These are phyloP conservation scores for Vitis cinerea DNA, from an alignment of 164 flowering plant species.

Conservation along the genomic window DNA sequence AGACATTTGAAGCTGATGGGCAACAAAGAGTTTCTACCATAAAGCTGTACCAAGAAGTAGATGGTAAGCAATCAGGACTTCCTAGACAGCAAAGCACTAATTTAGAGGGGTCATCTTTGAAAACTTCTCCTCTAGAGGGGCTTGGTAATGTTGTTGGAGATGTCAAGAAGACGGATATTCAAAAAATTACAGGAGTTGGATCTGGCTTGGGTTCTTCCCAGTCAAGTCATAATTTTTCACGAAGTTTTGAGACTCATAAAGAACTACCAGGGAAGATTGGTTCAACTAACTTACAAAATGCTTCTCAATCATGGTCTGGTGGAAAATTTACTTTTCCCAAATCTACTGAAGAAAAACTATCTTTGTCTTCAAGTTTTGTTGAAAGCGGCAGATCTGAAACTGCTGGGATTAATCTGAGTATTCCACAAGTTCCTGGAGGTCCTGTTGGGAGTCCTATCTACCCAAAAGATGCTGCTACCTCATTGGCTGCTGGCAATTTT, in stretches of 20 bases:
- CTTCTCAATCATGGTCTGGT: constrained; percentile 25
- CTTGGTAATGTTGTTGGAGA: constrained; percentile 11
- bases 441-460: constrained; percentile 21
- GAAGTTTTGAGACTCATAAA: constrained; percentile 16
- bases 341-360: constrained; percentile 18
- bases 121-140: constrained; percentile 15
- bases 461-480: constrained; percentile 18
- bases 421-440: constrained; percentile 18
- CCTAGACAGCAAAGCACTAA: constrained; percentile 16
- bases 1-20: constrained; percentile 17
- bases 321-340: constrained; percentile 16
- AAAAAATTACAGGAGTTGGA: constrained; percentile 22
- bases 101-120: constrained; percentile 16
- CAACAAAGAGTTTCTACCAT: constrained; percentile 9
- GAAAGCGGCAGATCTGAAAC: constrained; percentile 15
- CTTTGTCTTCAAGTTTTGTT: constrained; percentile 17
- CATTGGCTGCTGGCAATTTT: constrained; percentile 19
- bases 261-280: constrained; percentile 17
- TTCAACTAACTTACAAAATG: constrained; percentile 17
- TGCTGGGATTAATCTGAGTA: constrained; percentile 8
- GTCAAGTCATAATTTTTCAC: constrained; percentile 16
- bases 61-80: constrained; percentile 9
- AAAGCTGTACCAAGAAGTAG: constrained; percentile 9
- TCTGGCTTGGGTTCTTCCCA: constrained; percentile 12
- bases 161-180: constrained; percentile 14